A percentile compares a stretch with the other conserved stretches of the same genome.
These are phyloP conservation scores for Musa beccarii DNA, from an alignment of 176 grass and related monocot genomes.

Conservation along the genomic window DNA sequence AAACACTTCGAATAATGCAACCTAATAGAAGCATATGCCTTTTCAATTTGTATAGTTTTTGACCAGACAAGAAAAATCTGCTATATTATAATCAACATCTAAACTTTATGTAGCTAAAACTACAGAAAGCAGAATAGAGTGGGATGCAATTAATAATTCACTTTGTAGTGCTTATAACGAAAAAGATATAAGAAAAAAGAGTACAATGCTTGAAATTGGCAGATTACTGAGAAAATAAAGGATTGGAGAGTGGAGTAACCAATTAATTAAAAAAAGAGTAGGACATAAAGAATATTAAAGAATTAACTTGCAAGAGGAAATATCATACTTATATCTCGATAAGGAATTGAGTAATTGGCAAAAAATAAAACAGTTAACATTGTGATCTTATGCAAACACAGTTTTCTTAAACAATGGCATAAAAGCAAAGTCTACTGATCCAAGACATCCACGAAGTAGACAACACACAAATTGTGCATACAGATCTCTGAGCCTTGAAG, in stretches of 20 bases:
- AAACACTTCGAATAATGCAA: not conserved
- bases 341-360: no score
- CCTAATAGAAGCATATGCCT: not conserved
- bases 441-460: not conserved
- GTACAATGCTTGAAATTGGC: not conserved
- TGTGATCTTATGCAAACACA: no score
- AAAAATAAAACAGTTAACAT: no score
- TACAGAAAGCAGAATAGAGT: no score
- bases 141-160: no score
- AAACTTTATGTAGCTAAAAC: no score
- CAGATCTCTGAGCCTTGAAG: not conserved
- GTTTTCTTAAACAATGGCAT: no score
- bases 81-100: no score
- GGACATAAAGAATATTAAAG: not conserved
- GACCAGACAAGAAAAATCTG: not conserved
- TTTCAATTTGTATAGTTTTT: not conserved
- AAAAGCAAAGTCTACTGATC: not conserved
- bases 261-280: not conserved
- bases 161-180: no score
- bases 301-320: no score
- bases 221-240: not conserved
- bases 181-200: not conserved
- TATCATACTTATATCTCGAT: no score
- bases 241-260: no score
- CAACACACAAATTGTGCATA: not conserved